A percentile compares a stretch with the other conserved stretches of the same genome.
Evolutionary conservation across 1,284 basidiomycete genomes (phyloP).

Genomic region (Ceratobasidium sp.): DNA sequence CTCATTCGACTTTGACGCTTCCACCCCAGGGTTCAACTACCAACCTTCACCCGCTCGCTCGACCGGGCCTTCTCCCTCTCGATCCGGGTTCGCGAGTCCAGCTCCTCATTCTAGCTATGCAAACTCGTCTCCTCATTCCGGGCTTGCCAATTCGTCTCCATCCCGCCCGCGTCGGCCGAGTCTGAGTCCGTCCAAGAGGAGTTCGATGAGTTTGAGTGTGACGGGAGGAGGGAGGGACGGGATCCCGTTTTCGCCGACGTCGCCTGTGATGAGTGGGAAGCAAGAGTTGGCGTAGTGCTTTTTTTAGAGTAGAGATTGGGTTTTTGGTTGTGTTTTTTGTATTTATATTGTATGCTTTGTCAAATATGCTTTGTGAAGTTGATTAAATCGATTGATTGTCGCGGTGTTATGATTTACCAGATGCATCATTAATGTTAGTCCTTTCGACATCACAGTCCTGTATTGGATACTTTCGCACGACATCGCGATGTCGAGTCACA

Average conservation of each 20-base stretch:
- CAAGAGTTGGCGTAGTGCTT: constrained; percentile 21
- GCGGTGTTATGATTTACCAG: too few species aligned
- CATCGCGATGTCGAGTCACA: too few species aligned
- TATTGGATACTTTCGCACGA: too few species aligned
- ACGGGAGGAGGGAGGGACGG: not conserved
- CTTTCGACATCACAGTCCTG: too few species aligned
- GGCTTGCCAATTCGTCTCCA: not conserved
- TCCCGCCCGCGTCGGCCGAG: constrained; percentile 4
- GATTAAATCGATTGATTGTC: too few species aligned
- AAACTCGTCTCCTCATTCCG: not conserved
- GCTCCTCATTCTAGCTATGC: not conserved
- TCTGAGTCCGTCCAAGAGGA: constrained; percentile 31
- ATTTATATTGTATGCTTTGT: not conserved
- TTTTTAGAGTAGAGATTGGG: not conserved
- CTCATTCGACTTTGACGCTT: not conserved
- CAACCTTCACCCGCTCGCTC: constrained; percentile 8
- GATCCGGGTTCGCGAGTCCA: not conserved
- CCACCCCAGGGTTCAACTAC: constrained; percentile 26
- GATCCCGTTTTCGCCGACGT: constrained; percentile 16
- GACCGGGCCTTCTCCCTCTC: not conserved
- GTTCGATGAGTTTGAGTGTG: constrained; percentile 5
- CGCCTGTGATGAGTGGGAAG: constrained; percentile 22
- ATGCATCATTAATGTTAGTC: too few species aligned
- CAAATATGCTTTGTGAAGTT: not conserved
- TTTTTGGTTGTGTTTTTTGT: not conserved